Percentiles rank a stretch among this genome's conserved stretches.
Conservation (phyloP, 176 grass and related monocot species). For the Triticum monococcum region DNA sequence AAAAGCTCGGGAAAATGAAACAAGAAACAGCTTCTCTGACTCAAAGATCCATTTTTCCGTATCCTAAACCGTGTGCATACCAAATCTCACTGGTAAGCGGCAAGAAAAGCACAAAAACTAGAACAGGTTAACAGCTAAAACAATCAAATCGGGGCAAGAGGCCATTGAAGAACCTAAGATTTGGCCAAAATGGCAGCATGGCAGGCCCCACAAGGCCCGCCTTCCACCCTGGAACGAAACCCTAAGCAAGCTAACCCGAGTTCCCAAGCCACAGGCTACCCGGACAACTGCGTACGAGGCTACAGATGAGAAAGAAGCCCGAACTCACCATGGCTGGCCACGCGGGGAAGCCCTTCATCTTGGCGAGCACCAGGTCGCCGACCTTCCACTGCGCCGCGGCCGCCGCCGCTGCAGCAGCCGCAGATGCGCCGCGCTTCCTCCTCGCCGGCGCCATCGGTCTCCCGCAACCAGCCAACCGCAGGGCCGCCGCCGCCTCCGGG, state of each 20-base stretch:
- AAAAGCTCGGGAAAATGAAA: not conserved
- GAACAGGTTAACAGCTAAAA: constrained; percentile 19
- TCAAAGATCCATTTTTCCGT: not conserved
- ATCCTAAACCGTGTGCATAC: not conserved
- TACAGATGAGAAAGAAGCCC: constrained; percentile 30
- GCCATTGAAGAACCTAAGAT: constrained; percentile 13
- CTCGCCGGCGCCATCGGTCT: constrained; percentile 63
- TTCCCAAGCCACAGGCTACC: not conserved
- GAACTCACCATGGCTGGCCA: constrained; percentile 89
- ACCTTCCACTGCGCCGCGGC: constrained; percentile 88
- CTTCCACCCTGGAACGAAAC: not conserved
- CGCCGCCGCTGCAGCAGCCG: constrained; percentile 46
- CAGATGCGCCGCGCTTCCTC: constrained; percentile 55
- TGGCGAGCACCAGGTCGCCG: constrained; percentile 98
- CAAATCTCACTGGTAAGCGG: not conserved
- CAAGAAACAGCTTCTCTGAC: not conserved
- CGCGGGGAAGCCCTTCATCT: constrained; percentile 97
- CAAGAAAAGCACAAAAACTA: constrained; percentile 7
- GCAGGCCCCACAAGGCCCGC: not conserved
- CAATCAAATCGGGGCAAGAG: constrained; percentile 34
- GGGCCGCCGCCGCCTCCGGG: not conserved
- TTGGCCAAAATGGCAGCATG: not conserved
- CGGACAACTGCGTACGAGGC: not conserved
- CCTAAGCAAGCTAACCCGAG: constrained; percentile 21
- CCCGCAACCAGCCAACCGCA: not conserved